These are phyloP conservation scores for Jackrogersella minutella DNA, from an alignment of 495 filamentous ascomycete species.

Conservation along the genomic window DNA sequence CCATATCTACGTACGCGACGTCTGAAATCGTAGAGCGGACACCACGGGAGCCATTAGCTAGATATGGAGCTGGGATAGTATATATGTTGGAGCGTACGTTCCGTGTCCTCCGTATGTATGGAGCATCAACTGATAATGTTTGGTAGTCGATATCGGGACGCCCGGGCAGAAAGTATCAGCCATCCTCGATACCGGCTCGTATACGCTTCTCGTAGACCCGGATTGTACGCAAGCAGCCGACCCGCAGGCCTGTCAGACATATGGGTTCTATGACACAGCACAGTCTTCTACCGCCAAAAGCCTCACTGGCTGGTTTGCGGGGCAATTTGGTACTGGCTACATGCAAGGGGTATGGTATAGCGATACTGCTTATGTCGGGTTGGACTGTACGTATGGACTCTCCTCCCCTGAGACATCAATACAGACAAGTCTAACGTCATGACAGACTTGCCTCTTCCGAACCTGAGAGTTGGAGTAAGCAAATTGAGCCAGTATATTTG, in stretches of 20 bases:
- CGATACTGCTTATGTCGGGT: constrained; percentile 49
- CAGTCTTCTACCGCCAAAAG: constrained; percentile 47
- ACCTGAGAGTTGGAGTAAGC: constrained; percentile 48
- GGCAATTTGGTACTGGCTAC: constrained; percentile 53
- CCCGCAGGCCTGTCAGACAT: constrained; percentile 45
- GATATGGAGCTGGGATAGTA: constrained; percentile 47
- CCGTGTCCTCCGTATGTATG: too few species aligned
- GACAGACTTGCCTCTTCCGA: constrained; percentile 38
- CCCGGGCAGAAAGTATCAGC: constrained; percentile 53
- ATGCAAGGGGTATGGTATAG: constrained; percentile 51
- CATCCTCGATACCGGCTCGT: constrained; percentile 58
- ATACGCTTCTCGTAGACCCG: constrained; percentile 56
- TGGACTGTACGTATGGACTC: constrained; percentile 47
- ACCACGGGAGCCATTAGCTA: constrained; percentile 34
- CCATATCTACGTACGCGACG: not conserved
- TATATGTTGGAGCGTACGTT: constrained; percentile 52
- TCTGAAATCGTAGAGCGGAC: constrained; percentile 7
- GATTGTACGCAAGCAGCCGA: constrained; percentile 51
- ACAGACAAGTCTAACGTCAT: not conserved
- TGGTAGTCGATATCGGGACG: constrained; percentile 53
- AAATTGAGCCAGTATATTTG: constrained; percentile 53
- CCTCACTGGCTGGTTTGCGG: constrained; percentile 46
- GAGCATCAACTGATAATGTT: constrained; percentile 7
- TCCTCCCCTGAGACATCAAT: constrained; percentile 12
- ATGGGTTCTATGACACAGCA: constrained; percentile 51